Evolutionary conservation across 768 basidiomycete species (phyloP), one percentile per base, ranked within the genome.

Genomic region (Kwoniella dendrophila): DNA sequence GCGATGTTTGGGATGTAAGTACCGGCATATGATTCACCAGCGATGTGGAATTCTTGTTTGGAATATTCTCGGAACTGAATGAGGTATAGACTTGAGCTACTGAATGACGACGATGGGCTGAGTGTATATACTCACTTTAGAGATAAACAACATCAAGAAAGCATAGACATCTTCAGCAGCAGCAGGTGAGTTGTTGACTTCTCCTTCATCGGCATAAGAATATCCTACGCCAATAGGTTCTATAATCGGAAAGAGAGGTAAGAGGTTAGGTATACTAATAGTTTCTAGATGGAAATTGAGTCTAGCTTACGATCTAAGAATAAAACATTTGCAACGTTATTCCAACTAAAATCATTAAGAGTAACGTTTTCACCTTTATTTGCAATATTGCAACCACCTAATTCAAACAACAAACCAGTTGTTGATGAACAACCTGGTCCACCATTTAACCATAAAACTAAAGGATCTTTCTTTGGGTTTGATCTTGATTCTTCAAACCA

Each of bases 1-100:
- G 90, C 93, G 64, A 95, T 89, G 79, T 92, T 87, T 18, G 93
- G 93, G 1, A 86, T 87, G 67, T 90, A 94, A 0, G 85, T 87
- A 1, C 90, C 90, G n/a, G 84, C 85, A 61, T 81, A 81, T 0
- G 77, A 79, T 67, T 82, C 81, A 40, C 79, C 80, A 8, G 80
- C 72, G 53, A 82, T 73, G 61, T 79, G 78, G 74, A 79, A 77
- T 26, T 72, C 70, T 32, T 71, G 70, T 34, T 73, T 70, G 26
- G 73, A 55, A 65, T 79, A 79, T 40, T 77, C 58, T 26, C 48
- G 59, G 62, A 76, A 79, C 77, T 76, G 49, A 16, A 83, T 92
- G 14, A 89, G 0, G 88, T 85, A 7, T 82, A 80, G 11, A 12
- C 5, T 30, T 56, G 18, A 30, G 30, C 22, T 22, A 22, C 20